Conservation (phyloP, 2,329 filamentous ascomycete species). For the Cercospora beticola region DNA sequence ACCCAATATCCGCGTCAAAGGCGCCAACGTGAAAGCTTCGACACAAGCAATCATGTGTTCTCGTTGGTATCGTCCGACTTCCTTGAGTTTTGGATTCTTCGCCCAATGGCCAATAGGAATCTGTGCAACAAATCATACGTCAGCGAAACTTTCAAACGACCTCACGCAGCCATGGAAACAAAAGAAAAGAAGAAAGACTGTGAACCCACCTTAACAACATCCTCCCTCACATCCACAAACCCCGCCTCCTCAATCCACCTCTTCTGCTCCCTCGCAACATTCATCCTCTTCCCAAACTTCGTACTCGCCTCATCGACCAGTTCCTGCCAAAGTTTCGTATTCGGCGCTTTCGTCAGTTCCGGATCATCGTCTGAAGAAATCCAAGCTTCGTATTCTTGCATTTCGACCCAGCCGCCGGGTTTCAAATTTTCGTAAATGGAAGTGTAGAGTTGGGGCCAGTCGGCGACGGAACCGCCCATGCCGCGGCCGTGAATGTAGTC, state of each 20-base stretch:
- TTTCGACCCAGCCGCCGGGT: constrained; percentile 42
- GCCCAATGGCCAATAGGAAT: constrained; percentile 26
- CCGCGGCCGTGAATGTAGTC: constrained; percentile 34
- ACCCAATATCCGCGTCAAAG: constrained; percentile 41
- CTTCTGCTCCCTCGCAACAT: constrained; percentile 19
- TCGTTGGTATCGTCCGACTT: constrained; percentile 21
- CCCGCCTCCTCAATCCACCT: constrained; percentile 17
- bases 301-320: constrained; percentile 16
- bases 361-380: constrained; percentile 30
- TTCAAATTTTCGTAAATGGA: constrained; percentile 27
- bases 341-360: constrained; percentile 18
- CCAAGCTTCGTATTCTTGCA: constrained; percentile 38
- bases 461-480: constrained; percentile 30
- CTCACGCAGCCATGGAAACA: neutral
- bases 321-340: constrained; percentile 19
- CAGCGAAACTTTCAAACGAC: neutral
- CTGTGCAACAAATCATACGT: neutral
- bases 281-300: constrained; percentile 22
- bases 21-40: constrained; percentile 40
- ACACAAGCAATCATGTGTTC: constrained; percentile 25
- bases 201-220: constrained; percentile 14
- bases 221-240: constrained; percentile 24
- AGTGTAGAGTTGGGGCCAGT: constrained; percentile 29
- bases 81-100: constrained; percentile 23
- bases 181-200: neutral